Percentiles rank a stretch among this genome's conserved stretches.
Evolutionary conservation across 176 grass and related monocot genomes (phyloP).

Genomic region (Carex parvula): DNA sequence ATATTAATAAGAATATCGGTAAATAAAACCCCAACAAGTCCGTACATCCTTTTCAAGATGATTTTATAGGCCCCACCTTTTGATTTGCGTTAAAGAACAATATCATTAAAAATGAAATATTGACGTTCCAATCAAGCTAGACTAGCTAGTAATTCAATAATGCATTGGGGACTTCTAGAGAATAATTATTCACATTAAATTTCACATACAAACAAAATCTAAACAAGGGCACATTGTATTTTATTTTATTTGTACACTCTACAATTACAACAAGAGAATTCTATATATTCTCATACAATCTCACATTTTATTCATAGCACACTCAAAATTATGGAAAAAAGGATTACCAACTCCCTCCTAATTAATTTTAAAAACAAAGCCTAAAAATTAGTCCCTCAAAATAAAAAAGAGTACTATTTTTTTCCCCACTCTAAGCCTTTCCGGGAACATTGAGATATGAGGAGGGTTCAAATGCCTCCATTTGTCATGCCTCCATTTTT

Average conservation of each 20-base stretch:
- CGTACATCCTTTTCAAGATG: too few species aligned
- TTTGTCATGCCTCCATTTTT: too few species aligned
- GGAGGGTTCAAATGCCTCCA: too few species aligned
- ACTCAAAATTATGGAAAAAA: constrained; percentile 12
- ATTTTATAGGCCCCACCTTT: too few species aligned
- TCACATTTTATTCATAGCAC: background rate
- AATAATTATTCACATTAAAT: background rate
- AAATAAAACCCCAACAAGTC: too few species aligned
- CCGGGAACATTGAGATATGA: constrained; percentile 11
- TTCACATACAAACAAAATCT: background rate
- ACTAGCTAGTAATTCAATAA: too few species aligned
- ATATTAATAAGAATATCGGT: too few species aligned
- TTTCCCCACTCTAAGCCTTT: constrained; percentile 18
- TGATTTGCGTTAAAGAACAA: background rate
- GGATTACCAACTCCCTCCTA: background rate
- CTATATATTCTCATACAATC: constrained; percentile 10
- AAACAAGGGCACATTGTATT: constrained; percentile 14
- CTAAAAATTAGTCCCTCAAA: constrained; percentile 20
- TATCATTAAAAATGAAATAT: too few species aligned
- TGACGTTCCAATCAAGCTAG: too few species aligned
- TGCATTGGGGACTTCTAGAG: background rate
- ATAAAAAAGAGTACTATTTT: constrained; percentile 16
- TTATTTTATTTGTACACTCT: constrained; percentile 28
- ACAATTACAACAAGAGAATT: constrained; percentile 10
- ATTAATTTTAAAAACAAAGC: constrained; percentile 21